Evolutionary conservation across 192 early-diverging fungal species (phyloP).

Genomic region (Spizellomyces punctatus): DNA sequence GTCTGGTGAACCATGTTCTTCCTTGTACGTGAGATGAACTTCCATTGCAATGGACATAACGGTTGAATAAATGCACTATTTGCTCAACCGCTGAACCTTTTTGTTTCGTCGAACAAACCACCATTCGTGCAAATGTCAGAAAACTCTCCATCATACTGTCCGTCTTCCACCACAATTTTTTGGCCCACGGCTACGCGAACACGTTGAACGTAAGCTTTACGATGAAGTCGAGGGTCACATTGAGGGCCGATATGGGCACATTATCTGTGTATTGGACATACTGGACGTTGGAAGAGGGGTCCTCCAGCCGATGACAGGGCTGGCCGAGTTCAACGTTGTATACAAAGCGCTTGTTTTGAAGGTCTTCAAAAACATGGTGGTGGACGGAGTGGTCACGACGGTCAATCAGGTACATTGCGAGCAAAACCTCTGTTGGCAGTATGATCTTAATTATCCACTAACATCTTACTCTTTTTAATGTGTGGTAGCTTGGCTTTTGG

Average conservation of each 20-base stretch:
- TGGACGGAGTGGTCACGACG: slow-evolving; percentile 82
- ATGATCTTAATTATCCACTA: not conserved
- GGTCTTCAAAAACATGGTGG: slow-evolving; percentile 95
- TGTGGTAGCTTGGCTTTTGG: slow-evolving; percentile 84
- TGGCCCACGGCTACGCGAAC: slow-evolving; percentile 65
- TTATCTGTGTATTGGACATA: slow-evolving; percentile 82
- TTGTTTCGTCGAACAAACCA: too few species aligned
- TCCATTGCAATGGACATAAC: too few species aligned
- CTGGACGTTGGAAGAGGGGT: slow-evolving; percentile 76
- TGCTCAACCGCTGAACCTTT: too few species aligned
- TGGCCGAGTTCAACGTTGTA: slow-evolving; percentile 90
- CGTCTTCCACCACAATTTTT: slow-evolving; percentile 91
- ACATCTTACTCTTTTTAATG: not conserved
- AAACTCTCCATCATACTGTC: slow-evolving; percentile 91
- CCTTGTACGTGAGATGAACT: not conserved
- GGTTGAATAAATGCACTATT: too few species aligned
- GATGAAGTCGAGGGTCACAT: slow-evolving; percentile 96
- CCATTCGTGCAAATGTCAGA: slow-evolving; percentile 26
- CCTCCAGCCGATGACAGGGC: slow-evolving; percentile 72
- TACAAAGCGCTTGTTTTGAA: slow-evolving; percentile 97
- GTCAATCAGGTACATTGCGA: slow-evolving; percentile 76
- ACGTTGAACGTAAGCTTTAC: slow-evolving; percentile 83
- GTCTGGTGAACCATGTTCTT: not conserved
- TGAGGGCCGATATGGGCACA: slow-evolving; percentile 90
- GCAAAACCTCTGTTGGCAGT: not conserved